A percentile compares a stretch with the other conserved stretches of the same genome.
Conservation (phyloP, 345 rosid genomes). For the Brassica nigra region DNA sequence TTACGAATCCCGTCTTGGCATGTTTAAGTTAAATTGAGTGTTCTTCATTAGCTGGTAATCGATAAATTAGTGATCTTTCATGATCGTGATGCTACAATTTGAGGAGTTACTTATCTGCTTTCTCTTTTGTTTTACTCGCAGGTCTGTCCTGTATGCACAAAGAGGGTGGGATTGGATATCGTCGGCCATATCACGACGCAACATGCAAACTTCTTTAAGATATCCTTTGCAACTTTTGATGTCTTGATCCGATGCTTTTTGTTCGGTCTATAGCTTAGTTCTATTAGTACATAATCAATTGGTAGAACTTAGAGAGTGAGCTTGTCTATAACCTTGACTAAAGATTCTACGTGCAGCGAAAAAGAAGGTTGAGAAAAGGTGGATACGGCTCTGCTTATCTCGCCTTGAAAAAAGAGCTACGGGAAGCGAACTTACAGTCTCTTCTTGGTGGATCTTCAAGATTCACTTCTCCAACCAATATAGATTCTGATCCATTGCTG, state of each 20-base stretch:
- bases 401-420: slow-evolving; percentile 64
- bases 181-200: slow-evolving; percentile 74
- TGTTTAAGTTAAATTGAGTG: neutral
- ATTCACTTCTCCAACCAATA: slow-evolving; percentile 51
- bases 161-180: slow-evolving; percentile 70
- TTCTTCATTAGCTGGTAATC: slow-evolving; percentile 22
- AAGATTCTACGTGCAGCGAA: slow-evolving; percentile 63
- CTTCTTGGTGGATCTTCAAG: slow-evolving; percentile 66
- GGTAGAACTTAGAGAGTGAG: neutral
- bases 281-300: neutral
- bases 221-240: slow-evolving; percentile 53
- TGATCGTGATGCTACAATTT: slow-evolving; percentile 1
- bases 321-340: slow-evolving; percentile 55
- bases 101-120: neutral
- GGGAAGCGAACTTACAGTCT: slow-evolving; percentile 68
- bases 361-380: slow-evolving; percentile 64
- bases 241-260: neutral
- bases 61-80: slow-evolving; percentile 31
- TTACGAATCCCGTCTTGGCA: slow-evolving; percentile 30
- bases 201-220: slow-evolving; percentile 67
- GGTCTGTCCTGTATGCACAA: slow-evolving; percentile 79
- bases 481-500: slow-evolving; percentile 70
- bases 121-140: slow-evolving; percentile 34
- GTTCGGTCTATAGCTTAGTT: neutral
- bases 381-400: slow-evolving; percentile 59